These are phyloP conservation scores for Furculomyces boomerangus DNA, from an alignment of 371 early-diverging fungal genomes.

Conservation along the genomic window DNA sequence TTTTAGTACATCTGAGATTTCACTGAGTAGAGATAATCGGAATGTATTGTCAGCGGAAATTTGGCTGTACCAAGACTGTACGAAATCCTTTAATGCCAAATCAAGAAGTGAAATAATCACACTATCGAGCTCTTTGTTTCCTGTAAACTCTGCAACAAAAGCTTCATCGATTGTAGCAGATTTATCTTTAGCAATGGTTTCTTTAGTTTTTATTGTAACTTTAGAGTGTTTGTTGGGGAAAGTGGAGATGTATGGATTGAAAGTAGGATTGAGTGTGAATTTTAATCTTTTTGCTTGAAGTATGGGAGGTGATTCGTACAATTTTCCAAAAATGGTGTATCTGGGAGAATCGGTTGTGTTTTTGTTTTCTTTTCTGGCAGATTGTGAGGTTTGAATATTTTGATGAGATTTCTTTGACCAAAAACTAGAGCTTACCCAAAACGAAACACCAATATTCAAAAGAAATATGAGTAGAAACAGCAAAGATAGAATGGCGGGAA, in stretches of 20 bases:
- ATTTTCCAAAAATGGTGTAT: neutral
- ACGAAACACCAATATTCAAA: neutral
- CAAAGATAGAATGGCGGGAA: neutral
- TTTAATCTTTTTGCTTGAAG: neutral
- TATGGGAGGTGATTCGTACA: neutral
- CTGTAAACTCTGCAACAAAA: neutral
- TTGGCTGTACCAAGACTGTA: slow-evolving; percentile 24
- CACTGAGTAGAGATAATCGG: slow-evolving; percentile 9
- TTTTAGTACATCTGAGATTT: slow-evolving; percentile 10
- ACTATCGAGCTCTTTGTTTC: neutral
- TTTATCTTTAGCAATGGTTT: neutral
- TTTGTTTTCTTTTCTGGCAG: neutral
- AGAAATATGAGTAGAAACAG: neutral
- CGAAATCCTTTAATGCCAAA: slow-evolving; percentile 25
- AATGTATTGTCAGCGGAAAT: slow-evolving; percentile 23
- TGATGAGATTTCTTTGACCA: neutral
- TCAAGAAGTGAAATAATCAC: slow-evolving; percentile 10
- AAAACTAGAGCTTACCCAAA: neutral
- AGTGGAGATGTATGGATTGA: neutral
- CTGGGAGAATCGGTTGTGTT: neutral
- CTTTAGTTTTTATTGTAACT: neutral
- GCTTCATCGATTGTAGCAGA: neutral
- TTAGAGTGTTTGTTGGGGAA: neutral
- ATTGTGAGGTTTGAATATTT: neutral
- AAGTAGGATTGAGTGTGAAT: neutral